Percentiles rank a stretch among this genome's conserved stretches.
Evolutionary conservation across 1,284 basidiomycete genomes (phyloP).

Genomic region (Thelephora terrestris): DNA sequence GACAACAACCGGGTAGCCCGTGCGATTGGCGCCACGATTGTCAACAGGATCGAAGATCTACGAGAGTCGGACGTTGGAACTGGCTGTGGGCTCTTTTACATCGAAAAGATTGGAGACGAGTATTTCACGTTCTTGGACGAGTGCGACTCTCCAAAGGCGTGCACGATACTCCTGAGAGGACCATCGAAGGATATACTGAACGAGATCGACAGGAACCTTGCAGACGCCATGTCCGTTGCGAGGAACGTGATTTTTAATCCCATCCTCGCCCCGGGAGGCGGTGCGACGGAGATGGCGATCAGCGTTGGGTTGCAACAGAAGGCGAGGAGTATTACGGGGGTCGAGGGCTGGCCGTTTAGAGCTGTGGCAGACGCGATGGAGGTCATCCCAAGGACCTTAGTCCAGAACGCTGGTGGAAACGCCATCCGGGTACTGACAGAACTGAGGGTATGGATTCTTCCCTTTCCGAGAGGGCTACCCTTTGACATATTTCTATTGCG

Average conservation of each 20-base stretch:
- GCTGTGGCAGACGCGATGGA: conserved; percentile 96
- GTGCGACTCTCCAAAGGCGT: conserved; percentile 89
- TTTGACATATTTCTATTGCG: background rate
- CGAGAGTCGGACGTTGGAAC: conserved; percentile 87
- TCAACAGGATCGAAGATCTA: conserved; percentile 94
- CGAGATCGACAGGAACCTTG: conserved; percentile 95
- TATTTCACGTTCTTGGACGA: conserved; percentile 96
- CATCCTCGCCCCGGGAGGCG: conserved; percentile 83
- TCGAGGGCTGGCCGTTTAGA: conserved; percentile 84
- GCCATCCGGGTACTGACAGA: conserved; percentile 90
- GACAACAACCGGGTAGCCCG: conserved; percentile 99
- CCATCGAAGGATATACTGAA: conserved; percentile 98
- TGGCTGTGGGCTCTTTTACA: conserved; percentile 92
- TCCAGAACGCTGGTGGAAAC: conserved; percentile 95
- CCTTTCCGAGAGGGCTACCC: conserved; percentile 3
- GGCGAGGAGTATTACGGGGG: conserved; percentile 71
- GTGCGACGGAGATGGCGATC: conserved; percentile 98
- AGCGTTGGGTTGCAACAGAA: conserved; percentile 82
- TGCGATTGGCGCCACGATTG: conserved; percentile 92
- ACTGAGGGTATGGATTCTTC: conserved; percentile 51
- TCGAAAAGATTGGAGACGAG: conserved; percentile 98
- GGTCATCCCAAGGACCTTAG: conserved; percentile 91
- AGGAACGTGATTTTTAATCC: conserved; percentile 98
- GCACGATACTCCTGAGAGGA: conserved; percentile 96
- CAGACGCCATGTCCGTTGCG: conserved; percentile 96